A percentile compares a stretch with the other conserved stretches of the same genome.
These are phyloP conservation scores for Lactarius indigo DNA, from an alignment of 768 basidiomycete genomes.

Conservation along the genomic window DNA sequence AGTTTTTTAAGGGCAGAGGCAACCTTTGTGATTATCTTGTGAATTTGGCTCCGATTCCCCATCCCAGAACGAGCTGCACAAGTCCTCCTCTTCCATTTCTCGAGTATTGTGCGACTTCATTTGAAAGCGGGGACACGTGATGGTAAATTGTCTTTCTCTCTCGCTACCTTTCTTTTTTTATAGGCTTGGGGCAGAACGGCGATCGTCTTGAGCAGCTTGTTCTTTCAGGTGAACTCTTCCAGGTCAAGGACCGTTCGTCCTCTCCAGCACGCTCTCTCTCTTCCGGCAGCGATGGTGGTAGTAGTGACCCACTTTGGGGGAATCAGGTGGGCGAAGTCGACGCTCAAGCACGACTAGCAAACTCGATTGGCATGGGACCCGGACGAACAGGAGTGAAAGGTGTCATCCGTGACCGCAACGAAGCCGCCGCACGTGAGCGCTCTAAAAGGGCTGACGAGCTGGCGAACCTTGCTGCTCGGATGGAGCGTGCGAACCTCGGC, in stretches of 20 bases:
- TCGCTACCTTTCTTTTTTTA: neutral
- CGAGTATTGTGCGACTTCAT: neutral
- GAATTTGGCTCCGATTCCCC: neutral
- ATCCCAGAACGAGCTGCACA: neutral
- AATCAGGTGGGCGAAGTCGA: constrained; percentile 36
- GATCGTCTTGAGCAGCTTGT: constrained; percentile 58
- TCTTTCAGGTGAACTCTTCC: constrained; percentile 76
- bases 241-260: constrained; percentile 46
- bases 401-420: constrained; percentile 76
- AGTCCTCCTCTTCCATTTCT: neutral
- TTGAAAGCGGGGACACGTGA: neutral
- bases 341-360: constrained; percentile 38
- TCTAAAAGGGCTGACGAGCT: constrained; percentile 51
- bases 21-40: neutral
- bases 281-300: constrained; percentile 47
- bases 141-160: constrained; percentile 1
- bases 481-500: constrained; percentile 64
- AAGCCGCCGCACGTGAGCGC: constrained; percentile 56
- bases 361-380: constrained; percentile 81
- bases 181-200: constrained; percentile 19
- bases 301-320: constrained; percentile 44
- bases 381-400: constrained; percentile 88
- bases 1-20: neutral
- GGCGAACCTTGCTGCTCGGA: constrained; percentile 47
- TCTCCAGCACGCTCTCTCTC: constrained; percentile 66